Percentiles rank a stretch among this genome's conserved stretches.
phyloP scores from a whole-genome alignment of 1,284 basidiomycete genomes.

The Inonotus hispidus region DNA sequence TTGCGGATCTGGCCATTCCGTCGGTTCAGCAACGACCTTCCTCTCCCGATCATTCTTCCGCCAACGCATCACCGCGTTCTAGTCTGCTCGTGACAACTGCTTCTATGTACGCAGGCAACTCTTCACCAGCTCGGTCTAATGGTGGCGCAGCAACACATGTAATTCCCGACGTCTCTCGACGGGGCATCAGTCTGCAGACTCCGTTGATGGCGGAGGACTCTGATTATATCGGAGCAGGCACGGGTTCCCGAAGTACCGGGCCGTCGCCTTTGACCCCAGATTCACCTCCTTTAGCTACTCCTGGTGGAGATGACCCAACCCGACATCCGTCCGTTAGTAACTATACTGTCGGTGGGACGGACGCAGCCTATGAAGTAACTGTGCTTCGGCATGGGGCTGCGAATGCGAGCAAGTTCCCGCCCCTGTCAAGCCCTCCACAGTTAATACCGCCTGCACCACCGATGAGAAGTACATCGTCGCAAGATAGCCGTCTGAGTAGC shows the following conservation, averaged over 20 bases:
- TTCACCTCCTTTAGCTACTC: constrained; percentile 12
- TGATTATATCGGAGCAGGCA: not conserved
- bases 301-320: not conserved
- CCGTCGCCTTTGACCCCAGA: constrained; percentile 16
- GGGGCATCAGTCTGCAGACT: not conserved
- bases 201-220: not conserved
- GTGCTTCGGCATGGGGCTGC: not conserved
- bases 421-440: not conserved
- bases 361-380: not conserved
- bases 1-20: constrained; percentile 10
- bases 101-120: constrained; percentile 1
- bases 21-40: not conserved
- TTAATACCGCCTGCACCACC: not conserved
- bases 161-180: not conserved
- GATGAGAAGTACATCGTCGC: not conserved
- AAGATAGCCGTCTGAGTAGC: not conserved
- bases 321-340: not conserved
- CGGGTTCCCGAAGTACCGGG: not conserved
- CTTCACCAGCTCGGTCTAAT: not conserved
- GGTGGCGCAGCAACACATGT: not conserved
- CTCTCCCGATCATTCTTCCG: not conserved
- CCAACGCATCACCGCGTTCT: not conserved
- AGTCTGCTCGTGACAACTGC: not conserved
- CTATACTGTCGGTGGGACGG: constrained; percentile 3
- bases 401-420: not conserved